These are phyloP conservation scores for Chaetomium sp. DNA, from an alignment of 2,329 filamentous ascomycete species.

Conservation along the genomic window DNA sequence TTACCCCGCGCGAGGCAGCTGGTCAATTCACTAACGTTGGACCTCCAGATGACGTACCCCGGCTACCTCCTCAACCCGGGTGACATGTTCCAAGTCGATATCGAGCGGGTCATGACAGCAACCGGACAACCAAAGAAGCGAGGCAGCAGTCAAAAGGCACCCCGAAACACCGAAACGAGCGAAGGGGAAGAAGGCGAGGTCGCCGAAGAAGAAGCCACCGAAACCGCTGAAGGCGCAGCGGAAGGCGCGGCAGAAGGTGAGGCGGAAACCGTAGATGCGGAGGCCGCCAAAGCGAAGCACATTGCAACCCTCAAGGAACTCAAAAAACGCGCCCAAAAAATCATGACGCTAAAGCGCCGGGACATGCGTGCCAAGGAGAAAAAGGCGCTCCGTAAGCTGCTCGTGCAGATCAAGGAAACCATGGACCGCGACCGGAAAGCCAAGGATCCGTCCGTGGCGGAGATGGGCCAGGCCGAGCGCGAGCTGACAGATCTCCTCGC, in stretches of 20 bases:
- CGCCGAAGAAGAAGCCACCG: conserved; percentile 30
- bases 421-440: conserved; percentile 54
- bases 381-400: conserved; percentile 73
- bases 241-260: conserved; percentile 30
- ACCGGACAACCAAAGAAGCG: conserved; percentile 69
- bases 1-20: not conserved
- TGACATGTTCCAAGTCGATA: conserved; percentile 96
- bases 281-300: conserved; percentile 42
- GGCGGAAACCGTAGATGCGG: conserved; percentile 36
- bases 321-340: conserved; percentile 46
- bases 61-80: conserved; percentile 95
- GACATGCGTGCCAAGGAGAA: conserved; percentile 70
- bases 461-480: conserved; percentile 52
- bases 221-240: conserved; percentile 28
- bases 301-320: conserved; percentile 52
- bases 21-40: conserved; percentile 6
- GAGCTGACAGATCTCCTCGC: conserved; percentile 52
- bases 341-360: conserved; percentile 32
- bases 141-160: conserved; percentile 24
- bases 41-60: conserved; percentile 78
- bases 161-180: conserved; percentile 5
- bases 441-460: conserved; percentile 43
- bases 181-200: conserved; percentile 29
- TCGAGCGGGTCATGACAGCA: conserved; percentile 83
- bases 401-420: conserved; percentile 64